Base-by-base conservation (phyloP, 805 yeast genomes). In the Jamesozyma spencerorum region DNA sequence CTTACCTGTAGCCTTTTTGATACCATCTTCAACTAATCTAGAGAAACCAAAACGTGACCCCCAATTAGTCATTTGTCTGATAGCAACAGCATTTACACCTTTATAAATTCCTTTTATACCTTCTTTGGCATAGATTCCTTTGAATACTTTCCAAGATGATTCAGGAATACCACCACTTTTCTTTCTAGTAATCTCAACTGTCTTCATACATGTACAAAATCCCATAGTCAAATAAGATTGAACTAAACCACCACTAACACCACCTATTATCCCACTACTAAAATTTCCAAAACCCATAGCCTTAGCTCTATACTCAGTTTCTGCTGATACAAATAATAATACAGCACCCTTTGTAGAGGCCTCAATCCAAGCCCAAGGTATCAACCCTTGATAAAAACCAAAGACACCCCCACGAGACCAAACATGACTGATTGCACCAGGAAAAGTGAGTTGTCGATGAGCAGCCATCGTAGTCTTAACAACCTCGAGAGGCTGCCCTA, bases 321-420 rank as follows among this genome's bases (percentile, higher is more conserved):
- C 97, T 35, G 94, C 79, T 35, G 95, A 81, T 27, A 87, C 96
- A 55, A 92, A 92, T 51, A 92, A 71, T 42, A 92, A 70, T 6
- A 88, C 95, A 4, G 97, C 97, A 62, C 98, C 98, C 64, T 92
- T 92, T 29, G 98, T 92, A n/a, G 95, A 84, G 8, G 96, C 98
- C 65, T 90, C 98, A 52, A 92, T 84, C 97, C 97, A 88, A 5
- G 97, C 98, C 98, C 98, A 92, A 36, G 98, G 98, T 49, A 90
- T 88, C 59, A 92, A 72, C 26, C 98, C 98, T 64, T 92, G 98
- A 66, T 88, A 92, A 68, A 88, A 92, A 0, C 97, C 98, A 22
- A 75, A 59, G 14, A 81, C 54, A 39, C 98, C 98, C 49, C 98
- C 98, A 56, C 98, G 78, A 13, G 92, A 73, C 92, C 94, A 86